These are phyloP conservation scores for Vitis hybrid DNA, from an alignment of 177 flowering plant genomes.

Conservation along the genomic window DNA sequence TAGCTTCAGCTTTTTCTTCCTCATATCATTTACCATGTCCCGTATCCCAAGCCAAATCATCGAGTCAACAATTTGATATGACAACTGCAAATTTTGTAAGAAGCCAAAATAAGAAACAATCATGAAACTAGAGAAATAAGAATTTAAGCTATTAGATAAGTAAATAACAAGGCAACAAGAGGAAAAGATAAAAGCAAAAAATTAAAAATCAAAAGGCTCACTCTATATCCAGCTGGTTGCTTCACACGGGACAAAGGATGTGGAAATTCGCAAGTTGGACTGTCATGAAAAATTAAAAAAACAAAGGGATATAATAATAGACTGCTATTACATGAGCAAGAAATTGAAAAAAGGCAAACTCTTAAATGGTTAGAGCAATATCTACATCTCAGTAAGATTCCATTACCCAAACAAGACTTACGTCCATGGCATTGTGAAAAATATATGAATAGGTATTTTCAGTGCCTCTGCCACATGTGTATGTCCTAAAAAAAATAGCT, in stretches of 20 bases:
- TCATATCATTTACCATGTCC: constrained; percentile 89
- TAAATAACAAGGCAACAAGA: neutral
- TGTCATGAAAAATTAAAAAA: constrained; percentile 25
- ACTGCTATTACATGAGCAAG: neutral
- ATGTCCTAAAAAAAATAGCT: constrained; percentile 63
- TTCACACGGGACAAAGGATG: constrained; percentile 98
- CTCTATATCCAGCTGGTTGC: constrained; percentile 88
- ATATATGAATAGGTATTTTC: constrained; percentile 83
- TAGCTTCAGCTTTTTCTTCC: constrained; percentile 86
- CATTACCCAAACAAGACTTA: constrained; percentile 60
- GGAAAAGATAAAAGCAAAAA: constrained; percentile 1
- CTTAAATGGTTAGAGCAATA: neutral
- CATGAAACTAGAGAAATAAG: neutral
- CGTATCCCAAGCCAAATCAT: constrained; percentile 98
- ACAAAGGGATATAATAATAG: neutral
- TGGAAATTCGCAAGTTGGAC: constrained; percentile 96
- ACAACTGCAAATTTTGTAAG: constrained; percentile 54
- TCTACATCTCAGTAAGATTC: constrained; percentile 11
- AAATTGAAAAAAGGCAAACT: neutral
- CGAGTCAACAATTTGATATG: constrained; percentile 94
- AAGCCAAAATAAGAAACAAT: neutral
- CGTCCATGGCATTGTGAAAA: constrained; percentile 99
- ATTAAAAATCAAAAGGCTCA: constrained; percentile 31
- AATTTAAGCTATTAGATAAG: neutral
- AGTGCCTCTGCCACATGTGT: constrained; percentile 97